phyloP scores from a whole-genome alignment of 176 grass and related monocot species.

The Guadua angustifolia region DNA sequence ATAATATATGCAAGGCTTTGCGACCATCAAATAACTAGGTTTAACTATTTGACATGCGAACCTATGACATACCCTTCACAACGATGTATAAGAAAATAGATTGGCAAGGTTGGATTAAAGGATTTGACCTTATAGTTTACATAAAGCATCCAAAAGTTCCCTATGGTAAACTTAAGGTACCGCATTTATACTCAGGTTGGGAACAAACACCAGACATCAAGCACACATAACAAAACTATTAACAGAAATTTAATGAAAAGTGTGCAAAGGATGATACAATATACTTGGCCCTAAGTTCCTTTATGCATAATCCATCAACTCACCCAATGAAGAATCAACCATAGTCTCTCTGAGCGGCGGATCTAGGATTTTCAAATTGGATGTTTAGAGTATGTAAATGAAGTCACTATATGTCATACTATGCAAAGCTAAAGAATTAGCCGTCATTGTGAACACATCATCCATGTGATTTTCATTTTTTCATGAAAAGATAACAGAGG shows the following conservation, averaged over 20 bases:
- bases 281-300: too few species aligned
- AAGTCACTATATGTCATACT: too few species aligned
- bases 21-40: too few species aligned
- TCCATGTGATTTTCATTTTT: too few species aligned
- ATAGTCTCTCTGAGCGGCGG: too few species aligned
- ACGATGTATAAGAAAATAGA: background rate
- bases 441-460: too few species aligned
- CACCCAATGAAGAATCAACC: too few species aligned
- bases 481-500: too few species aligned
- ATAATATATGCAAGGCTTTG: background rate
- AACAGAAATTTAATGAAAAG: conserved; percentile 1
- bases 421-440: too few species aligned
- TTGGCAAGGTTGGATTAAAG: background rate
- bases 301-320: too few species aligned
- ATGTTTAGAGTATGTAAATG: too few species aligned
- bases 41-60: background rate
- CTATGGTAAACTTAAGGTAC: background rate
- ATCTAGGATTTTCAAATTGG: too few species aligned
- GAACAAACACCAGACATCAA: conserved; percentile 9
- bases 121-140: background rate
- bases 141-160: background rate
- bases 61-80: background rate
- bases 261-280: background rate
- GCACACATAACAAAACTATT: background rate
- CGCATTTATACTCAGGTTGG: background rate